Base-by-base conservation (phyloP, 108 stramenopile genomes). In the Nannochloropsis salina region DNA sequence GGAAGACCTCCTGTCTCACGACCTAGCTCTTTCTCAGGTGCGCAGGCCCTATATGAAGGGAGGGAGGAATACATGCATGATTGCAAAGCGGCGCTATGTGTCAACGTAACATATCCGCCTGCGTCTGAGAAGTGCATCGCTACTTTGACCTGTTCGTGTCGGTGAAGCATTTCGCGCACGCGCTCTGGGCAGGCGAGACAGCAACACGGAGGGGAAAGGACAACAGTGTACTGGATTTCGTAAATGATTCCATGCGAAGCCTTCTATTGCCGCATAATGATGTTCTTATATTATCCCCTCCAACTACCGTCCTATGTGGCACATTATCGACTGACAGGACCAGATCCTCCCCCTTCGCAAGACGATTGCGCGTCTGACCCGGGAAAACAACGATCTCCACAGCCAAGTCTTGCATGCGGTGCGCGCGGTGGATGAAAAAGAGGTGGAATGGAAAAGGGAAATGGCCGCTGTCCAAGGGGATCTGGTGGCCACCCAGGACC, bases 351-450 rank as follows among this genome's bases (percentile, higher is more conserved):
- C 92, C 18, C 90, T 93, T 12, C 85, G 89, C 41, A 91, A 90
- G 44, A 92, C 92, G 21, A 92, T 92, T 86, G 85, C 91, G 20
- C 90, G 92, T 31, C 83, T 92, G 51, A 43, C 88, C 18, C 89
- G 89, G 18, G 92, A 92, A 43, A 92, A 92, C 88, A 90, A 92
- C 45, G 83, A 90, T n/a, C 88, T 92, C 10, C 91, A 92, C 81
- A 80, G 90, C 21, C 90, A 91, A 47, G 61, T 89, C 43, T 82
- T 88, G 42, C 61, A 44, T 9, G n/a, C 42, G 12, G 81, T 42
- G 1, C 85, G 88, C 51, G 82, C 45, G 10, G 22, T 80, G 31
- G 84, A 82, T 41, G 44, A 87, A 42, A 40, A 44, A 42, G 84
- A 45, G 61, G 82, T 79, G 40, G 51, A 18, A 9, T 81, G 44